Conservation (phyloP, 2,329 filamentous ascomycete species). For the Thielaviopsis euricoi region DNA sequence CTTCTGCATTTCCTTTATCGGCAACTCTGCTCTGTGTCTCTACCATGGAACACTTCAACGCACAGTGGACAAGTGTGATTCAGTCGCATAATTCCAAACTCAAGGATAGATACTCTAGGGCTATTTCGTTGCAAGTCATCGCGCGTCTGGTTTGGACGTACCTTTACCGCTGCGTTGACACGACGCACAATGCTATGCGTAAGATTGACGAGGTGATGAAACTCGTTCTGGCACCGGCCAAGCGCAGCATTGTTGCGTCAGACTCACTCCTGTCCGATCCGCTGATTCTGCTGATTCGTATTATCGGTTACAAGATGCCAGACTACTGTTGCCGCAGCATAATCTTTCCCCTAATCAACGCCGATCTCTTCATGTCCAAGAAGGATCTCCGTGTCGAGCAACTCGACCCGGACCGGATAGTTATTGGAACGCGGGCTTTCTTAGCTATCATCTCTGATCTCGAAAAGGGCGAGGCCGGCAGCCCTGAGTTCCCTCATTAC, state of each 20-base stretch:
- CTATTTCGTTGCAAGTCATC: constrained; percentile 72
- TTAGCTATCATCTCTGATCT: constrained; percentile 84
- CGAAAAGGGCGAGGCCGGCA: constrained; percentile 62
- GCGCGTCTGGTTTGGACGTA: constrained; percentile 91
- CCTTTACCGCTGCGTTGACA: constrained; percentile 68
- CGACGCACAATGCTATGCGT: constrained; percentile 46
- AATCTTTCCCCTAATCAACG: constrained; percentile 90
- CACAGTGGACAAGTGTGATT: constrained; percentile 75
- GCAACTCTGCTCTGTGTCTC: constrained; percentile 80
- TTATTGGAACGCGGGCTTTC: constrained; percentile 92
- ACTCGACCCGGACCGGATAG: constrained; percentile 87
- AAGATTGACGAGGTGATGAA: constrained; percentile 85
- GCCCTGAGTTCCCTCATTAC: constrained; percentile 68
- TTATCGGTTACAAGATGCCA: constrained; percentile 84
- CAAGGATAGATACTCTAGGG: constrained; percentile 66
- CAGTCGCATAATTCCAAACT: constrained; percentile 62
- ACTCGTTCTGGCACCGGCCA: constrained; percentile 65
- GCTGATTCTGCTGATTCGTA: constrained; percentile 80
- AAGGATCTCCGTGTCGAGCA: constrained; percentile 76
- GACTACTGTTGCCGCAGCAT: constrained; percentile 86
- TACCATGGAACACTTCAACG: constrained; percentile 63
- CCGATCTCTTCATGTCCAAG: constrained; percentile 64
- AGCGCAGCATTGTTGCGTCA: constrained; percentile 64
- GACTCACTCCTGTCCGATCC: constrained; percentile 77
- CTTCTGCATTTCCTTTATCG: constrained; percentile 72